Evolutionary conservation across 2,329 filamentous ascomycete species (phyloP).

Genomic region (Rugonectria rugulosa): DNA sequence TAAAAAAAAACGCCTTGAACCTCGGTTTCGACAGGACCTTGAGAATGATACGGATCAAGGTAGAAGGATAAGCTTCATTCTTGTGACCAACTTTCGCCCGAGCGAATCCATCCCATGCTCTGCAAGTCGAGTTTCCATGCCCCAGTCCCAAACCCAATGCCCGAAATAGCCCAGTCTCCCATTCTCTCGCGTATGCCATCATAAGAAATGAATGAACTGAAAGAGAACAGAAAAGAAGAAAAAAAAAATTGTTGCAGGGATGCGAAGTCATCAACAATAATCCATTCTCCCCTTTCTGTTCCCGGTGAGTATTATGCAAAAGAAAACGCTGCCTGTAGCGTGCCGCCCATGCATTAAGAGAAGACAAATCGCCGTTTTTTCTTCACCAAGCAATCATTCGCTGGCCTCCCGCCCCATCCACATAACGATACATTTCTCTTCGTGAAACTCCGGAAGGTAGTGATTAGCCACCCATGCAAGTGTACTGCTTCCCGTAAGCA

Average conservation of each 20-base stretch:
- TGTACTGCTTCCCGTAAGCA: neutral
- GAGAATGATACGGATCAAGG: too few species aligned
- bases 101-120: conserved; percentile 16
- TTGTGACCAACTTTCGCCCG: too few species aligned
- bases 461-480: conserved; percentile 16
- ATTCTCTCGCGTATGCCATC: conserved; percentile 23
- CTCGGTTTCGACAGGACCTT: neutral
- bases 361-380: conserved; percentile 20
- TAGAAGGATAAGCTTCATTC: neutral
- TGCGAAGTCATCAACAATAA: conserved; percentile 8
- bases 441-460: conserved; percentile 21
- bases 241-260: conserved; percentile 14
- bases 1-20: neutral
- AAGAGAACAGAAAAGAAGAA: neutral
- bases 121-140: conserved; percentile 9
- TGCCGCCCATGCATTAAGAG: conserved; percentile 30
- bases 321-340: conserved; percentile 24
- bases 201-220: too few species aligned
- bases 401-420: conserved; percentile 28
- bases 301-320: conserved; percentile 25
- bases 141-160: conserved; percentile 7
- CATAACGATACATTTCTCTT: conserved; percentile 25
- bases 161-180: neutral
- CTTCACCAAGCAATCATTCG: conserved; percentile 33
- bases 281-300: conserved; percentile 3